Evolutionary conservation across 139 green algal species (phyloP), one percentile per base, ranked within the genome.

Genomic region (Chlorella sp.): DNA sequence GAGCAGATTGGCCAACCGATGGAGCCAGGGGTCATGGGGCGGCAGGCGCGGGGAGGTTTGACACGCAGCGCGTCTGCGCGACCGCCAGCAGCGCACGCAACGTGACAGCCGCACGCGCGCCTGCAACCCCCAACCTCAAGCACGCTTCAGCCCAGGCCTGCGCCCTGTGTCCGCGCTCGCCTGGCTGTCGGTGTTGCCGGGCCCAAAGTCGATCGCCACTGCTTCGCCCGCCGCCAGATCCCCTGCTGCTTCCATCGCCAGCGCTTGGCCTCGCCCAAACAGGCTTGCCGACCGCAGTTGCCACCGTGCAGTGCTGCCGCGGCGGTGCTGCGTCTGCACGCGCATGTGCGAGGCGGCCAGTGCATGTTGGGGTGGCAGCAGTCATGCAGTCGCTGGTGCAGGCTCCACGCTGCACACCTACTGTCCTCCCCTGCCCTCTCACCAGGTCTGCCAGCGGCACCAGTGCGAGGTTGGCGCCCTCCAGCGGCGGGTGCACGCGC

Each of bases 381-480:
- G n/a, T n/a, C n/a, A n/a, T n/a, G n/a, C n/a, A n/a, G n/a, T n/a
- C n/a, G n/a, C n/a, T n/a, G n/a, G n/a, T n/a, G n/a, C n/a, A n/a
- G n/a, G n/a, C n/a, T n/a, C n/a, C n/a, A n/a, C n/a, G n/a, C n/a
- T n/a, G n/a, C n/a, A n/a, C n/a, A n/a, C n/a, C n/a, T n/a, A n/a
- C n/a, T n/a, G n/a, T n/a, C n/a, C n/a, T n/a, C n/a, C n/a, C n/a
- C 41, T 6, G 3, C 23, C 38, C 27, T 2, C 86, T 41, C 66
- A 95, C 91, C 81, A 89, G 53, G 77, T 97, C 93, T 33, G 87
- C 89, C 17, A 96, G 35, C 0, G 94, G 94, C 50, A 95, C 92
- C 41, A 98, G 85, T 4, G 90, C 90, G 6, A 94, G 68, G 40
- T 83, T 67, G 0, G 79, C 81, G 21, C 82, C 87, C 19, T 91